phyloP scores from a whole-genome alignment of 1,139 yeast genomes.

The Candida mesenterica region DNA sequence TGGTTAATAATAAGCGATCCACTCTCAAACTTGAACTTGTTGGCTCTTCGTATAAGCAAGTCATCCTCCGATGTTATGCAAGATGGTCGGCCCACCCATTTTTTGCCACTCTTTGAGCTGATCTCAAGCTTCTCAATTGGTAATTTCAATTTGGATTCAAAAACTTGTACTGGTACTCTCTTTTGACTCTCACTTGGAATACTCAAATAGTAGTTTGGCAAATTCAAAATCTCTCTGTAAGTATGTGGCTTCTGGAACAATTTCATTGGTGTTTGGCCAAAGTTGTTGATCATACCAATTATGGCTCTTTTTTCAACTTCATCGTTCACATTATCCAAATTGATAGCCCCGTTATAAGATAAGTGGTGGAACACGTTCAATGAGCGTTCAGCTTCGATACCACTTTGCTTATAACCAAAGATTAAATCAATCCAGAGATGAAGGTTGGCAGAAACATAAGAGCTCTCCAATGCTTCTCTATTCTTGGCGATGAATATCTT shows the following conservation, averaged over 20 bases:
- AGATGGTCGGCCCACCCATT: conserved; percentile 48
- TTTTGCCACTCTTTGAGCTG: conserved; percentile 28
- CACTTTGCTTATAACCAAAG: conserved; percentile 78
- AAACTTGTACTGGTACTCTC: conserved; percentile 26
- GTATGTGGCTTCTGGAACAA: conserved; percentile 68
- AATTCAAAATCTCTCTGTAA: conserved; percentile 36
- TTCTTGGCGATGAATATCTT: conserved; percentile 67
- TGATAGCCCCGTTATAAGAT: conserved; percentile 80
- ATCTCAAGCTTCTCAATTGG: conserved; percentile 43
- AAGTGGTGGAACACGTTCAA: conserved; percentile 77
- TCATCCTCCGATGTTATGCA: conserved; percentile 40
- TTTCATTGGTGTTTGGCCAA: conserved; percentile 85
- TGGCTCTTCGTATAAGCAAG: conserved; percentile 37
- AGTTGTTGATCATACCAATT: conserved; percentile 81
- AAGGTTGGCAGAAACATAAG: conserved; percentile 69
- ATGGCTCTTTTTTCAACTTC: conserved; percentile 71
- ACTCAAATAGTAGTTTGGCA: conserved; percentile 36
- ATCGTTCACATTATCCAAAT: conserved; percentile 68
- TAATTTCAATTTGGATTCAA: conserved; percentile 34
- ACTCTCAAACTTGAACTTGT: conserved; percentile 23
- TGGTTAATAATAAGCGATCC: conserved; percentile 45
- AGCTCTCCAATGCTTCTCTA: conserved; percentile 78
- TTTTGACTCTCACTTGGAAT: conserved; percentile 18
- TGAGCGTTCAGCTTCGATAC: conserved; percentile 60
- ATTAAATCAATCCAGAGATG: conserved; percentile 82